These are phyloP conservation scores for Microsporum canis DNA, from an alignment of 2,329 filamentous ascomycete species.

Conservation along the genomic window DNA sequence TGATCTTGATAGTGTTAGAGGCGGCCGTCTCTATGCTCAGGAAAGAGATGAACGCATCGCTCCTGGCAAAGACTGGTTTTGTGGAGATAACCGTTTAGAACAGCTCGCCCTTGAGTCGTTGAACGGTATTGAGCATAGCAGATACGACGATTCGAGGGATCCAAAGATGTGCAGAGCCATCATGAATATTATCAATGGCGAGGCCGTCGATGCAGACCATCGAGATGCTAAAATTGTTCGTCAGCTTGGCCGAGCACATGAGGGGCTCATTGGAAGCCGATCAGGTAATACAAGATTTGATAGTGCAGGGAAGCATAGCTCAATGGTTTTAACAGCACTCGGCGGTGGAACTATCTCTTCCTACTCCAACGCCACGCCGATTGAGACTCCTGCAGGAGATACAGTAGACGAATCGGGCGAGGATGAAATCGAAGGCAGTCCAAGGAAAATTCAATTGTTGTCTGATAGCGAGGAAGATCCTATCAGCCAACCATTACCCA, in stretches of 20 bases:
- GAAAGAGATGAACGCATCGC: constrained; percentile 40
- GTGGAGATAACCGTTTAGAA: constrained; percentile 46
- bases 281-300: constrained; percentile 17
- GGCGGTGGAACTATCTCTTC: constrained; percentile 9
- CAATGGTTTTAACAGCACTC: constrained; percentile 29
- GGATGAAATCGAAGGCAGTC: not conserved
- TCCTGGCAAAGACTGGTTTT: constrained; percentile 42
- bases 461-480: not conserved
- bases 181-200: constrained; percentile 36
- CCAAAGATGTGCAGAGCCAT: constrained; percentile 38
- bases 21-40: constrained; percentile 39
- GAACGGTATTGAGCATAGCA: constrained; percentile 43
- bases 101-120: constrained; percentile 45
- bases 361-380: not conserved
- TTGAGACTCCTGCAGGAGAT: not conserved
- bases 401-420: not conserved
- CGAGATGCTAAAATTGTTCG: constrained; percentile 22
- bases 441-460: not conserved
- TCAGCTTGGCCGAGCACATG: constrained; percentile 19
- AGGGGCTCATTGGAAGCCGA: constrained; percentile 14
- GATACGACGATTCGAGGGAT: constrained; percentile 36
- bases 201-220: constrained; percentile 17
- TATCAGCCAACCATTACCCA: not conserved
- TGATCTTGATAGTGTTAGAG: constrained; percentile 38
- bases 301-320: constrained; percentile 28